Evolutionary conservation across 2,329 filamentous ascomycete genomes (phyloP).

Genomic region (Truncatella angustata): DNA sequence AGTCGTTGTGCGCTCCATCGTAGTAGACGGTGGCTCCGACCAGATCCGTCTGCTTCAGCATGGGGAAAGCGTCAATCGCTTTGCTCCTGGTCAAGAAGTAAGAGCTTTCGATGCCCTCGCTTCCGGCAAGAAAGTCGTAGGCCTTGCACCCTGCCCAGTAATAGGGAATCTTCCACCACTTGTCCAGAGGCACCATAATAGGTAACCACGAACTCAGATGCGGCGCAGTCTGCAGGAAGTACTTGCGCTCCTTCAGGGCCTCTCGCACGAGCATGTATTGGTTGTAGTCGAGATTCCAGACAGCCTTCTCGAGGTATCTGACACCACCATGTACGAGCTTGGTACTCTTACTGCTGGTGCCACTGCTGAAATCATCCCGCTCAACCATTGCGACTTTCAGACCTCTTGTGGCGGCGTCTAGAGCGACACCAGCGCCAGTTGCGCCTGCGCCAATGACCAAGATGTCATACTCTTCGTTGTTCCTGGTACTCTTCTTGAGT

Average conservation of each 20-base stretch:
- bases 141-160: slow-evolving; percentile 77
- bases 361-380: slow-evolving; percentile 70
- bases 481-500: slow-evolving; percentile 45
- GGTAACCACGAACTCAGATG: slow-evolving; percentile 73
- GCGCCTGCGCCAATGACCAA: slow-evolving; percentile 70
- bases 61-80: slow-evolving; percentile 82
- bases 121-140: slow-evolving; percentile 82
- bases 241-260: slow-evolving; percentile 71
- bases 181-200: slow-evolving; percentile 73
- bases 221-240: slow-evolving; percentile 72
- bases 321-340: slow-evolving; percentile 78
- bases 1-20: slow-evolving; percentile 89
- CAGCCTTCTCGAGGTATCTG: slow-evolving; percentile 71
- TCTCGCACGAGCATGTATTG: slow-evolving; percentile 71
- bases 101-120: slow-evolving; percentile 83
- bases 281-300: slow-evolving; percentile 73
- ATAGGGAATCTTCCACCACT: slow-evolving; percentile 76
- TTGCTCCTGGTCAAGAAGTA: slow-evolving; percentile 87
- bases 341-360: slow-evolving; percentile 73
- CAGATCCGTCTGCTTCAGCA: slow-evolving; percentile 77
- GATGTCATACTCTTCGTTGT: slow-evolving; percentile 61
- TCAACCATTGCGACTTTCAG: slow-evolving; percentile 71
- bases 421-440: slow-evolving; percentile 68
- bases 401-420: slow-evolving; percentile 70
- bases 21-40: slow-evolving; percentile 87